A percentile compares a stretch with the other conserved stretches of the same genome.
phyloP scores from a whole-genome alignment of 352 stramenopile species.

The Plasmopara muralis region DNA sequence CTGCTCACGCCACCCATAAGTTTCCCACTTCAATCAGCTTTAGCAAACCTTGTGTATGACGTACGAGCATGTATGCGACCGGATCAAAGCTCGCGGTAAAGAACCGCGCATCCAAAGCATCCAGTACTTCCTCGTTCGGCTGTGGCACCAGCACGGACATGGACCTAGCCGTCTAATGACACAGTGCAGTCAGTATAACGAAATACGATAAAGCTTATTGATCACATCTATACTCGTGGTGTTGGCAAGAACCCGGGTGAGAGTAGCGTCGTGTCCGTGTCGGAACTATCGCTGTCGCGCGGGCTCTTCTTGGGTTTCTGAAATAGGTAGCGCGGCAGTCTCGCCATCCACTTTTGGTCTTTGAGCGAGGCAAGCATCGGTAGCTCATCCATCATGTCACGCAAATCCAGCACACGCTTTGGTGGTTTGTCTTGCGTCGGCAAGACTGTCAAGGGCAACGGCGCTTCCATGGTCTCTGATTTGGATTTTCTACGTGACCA shows the following conservation, averaged over 20 bases:
- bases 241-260: conserved; percentile 33
- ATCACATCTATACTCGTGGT: conserved; percentile 16
- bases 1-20: conserved; percentile 20
- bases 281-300: conserved; percentile 12
- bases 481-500: conserved; percentile 9
- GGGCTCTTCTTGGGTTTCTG: conserved; percentile 17
- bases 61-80: conserved; percentile 58
- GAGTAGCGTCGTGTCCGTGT: conserved; percentile 22
- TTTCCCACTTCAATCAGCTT: too few relatives aligned
- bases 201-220: too few relatives aligned
- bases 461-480: conserved; percentile 17
- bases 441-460: conserved; percentile 14
- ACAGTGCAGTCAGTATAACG: conserved; percentile 3
- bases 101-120: conserved; percentile 67
- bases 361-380: conserved; percentile 48
- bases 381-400: conserved; percentile 58
- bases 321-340: conserved; percentile 38
- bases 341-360: conserved; percentile 62
- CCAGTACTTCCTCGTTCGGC: conserved; percentile 60
- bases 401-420: conserved; percentile 34
- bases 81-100: conserved; percentile 79
- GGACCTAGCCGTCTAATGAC: conserved; percentile 24
- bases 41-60: not conserved
- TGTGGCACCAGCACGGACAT: conserved; percentile 63
- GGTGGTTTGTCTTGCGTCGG: conserved; percentile 4